Percentiles rank a stretch among this genome's conserved stretches.
phyloP scores from a whole-genome alignment of 2,329 filamentous ascomycete genomes.

The Diaporthe humulicola region DNA sequence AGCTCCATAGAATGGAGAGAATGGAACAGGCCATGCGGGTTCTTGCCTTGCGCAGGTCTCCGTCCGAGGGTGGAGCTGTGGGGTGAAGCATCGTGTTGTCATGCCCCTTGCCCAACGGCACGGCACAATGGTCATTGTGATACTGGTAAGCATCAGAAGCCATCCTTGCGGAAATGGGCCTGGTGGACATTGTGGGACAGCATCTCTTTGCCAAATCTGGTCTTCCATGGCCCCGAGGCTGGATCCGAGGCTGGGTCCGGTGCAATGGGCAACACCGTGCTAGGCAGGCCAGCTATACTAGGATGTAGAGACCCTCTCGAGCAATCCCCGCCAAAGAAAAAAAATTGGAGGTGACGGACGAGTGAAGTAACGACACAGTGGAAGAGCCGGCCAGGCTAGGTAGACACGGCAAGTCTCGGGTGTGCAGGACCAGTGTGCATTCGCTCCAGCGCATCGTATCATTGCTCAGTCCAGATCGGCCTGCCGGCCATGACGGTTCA shows the following conservation, averaged over 20 bases:
- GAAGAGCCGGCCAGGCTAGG: not conserved
- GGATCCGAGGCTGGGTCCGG: slow-evolving; percentile 24
- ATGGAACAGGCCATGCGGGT: slow-evolving; percentile 19
- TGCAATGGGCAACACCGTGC: not conserved
- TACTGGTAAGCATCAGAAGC: not conserved
- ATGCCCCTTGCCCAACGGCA: slow-evolving; percentile 7
- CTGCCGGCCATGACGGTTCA: slow-evolving; percentile 25
- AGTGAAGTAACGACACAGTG: slow-evolving; percentile 35
- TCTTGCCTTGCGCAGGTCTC: slow-evolving; percentile 9
- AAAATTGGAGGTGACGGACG: not conserved
- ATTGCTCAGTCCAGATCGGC: slow-evolving; percentile 19
- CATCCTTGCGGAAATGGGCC: slow-evolving; percentile 8
- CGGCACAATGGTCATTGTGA: slow-evolving; percentile 30
- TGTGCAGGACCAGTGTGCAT: slow-evolving; percentile 7
- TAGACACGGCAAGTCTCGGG: slow-evolving; percentile 27
- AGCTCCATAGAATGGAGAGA: not conserved
- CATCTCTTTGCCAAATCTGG: slow-evolving; percentile 15
- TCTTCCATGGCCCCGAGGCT: slow-evolving; percentile 23
- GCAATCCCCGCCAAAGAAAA: not conserved
- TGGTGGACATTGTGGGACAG: not conserved
- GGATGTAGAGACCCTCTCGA: not conserved
- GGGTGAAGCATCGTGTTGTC: slow-evolving; percentile 7
- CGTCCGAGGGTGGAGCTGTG: slow-evolving; percentile 22
- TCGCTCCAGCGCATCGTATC: slow-evolving; percentile 24
- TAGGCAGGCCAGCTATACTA: not conserved